Conservation (phyloP, 257 asterid species). For the Primulina eburnea region DNA sequence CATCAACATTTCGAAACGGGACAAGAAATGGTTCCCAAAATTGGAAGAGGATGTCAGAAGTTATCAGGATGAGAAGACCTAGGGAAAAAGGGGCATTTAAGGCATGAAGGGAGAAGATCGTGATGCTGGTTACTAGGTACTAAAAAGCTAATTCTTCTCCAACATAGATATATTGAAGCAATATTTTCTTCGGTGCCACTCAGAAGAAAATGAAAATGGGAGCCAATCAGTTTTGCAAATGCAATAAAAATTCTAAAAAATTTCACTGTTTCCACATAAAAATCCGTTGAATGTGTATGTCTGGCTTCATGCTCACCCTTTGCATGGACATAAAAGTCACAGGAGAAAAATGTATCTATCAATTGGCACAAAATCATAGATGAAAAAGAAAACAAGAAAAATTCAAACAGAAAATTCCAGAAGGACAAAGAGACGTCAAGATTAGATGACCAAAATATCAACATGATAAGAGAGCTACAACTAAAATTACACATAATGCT, state of each 20-base stretch:
- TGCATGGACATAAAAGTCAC: neutral
- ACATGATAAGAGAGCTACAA: neutral
- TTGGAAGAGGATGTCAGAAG: constrained; percentile 8
- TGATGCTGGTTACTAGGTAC: neutral
- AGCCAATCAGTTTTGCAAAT: no score
- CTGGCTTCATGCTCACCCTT: neutral
- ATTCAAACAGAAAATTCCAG: neutral
- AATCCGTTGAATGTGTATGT: neutral
- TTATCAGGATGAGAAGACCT: neutral
- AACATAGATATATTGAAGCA: neutral
- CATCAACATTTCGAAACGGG: constrained; percentile 8
- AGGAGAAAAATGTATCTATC: neutral
- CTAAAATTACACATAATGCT: neutral
- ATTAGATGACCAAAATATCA: constrained; percentile 4
- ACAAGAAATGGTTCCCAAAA: neutral
- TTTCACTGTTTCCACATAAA: neutral
- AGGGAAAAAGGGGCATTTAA: neutral
- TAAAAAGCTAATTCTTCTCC: neutral
- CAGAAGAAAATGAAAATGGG: neutral
- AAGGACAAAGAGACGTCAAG: neutral
- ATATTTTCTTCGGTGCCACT: neutral
- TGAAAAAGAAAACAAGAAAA: neutral
- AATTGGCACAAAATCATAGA: no score
- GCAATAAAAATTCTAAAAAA: no score
- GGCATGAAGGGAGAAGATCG: neutral